phyloP scores from a whole-genome alignment of 2,329 filamentous ascomycete species.

The Ophiostoma perfectum region DNA sequence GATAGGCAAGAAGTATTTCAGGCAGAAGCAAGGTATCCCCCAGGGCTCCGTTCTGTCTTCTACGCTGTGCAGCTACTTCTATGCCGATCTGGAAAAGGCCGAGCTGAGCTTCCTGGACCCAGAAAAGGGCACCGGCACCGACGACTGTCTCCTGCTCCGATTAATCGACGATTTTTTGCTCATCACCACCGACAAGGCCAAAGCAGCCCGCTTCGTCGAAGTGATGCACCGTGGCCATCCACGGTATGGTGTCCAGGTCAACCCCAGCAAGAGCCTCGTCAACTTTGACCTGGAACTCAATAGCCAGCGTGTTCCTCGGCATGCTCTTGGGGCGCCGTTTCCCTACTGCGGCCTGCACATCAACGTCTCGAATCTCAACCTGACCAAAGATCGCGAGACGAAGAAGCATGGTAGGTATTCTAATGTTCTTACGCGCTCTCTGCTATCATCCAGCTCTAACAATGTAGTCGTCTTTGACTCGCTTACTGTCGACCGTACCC shows the following conservation, averaged over 20 bases:
- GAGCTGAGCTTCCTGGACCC: conserved; percentile 61
- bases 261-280: conserved; percentile 69
- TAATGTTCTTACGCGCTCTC: neutral
- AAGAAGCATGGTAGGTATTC: conserved; percentile 32
- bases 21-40: conserved; percentile 83
- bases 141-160: conserved; percentile 64
- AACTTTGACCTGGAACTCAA: conserved; percentile 69
- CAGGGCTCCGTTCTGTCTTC: conserved; percentile 88
- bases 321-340: conserved; percentile 49
- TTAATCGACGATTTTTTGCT: conserved; percentile 92
- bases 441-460: neutral
- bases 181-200: conserved; percentile 62
- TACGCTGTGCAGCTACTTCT: conserved; percentile 91
- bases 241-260: conserved; percentile 75
- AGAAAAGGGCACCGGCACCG: neutral
- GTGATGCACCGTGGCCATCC: conserved; percentile 75
- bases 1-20: conserved; percentile 81
- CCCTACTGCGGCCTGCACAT: conserved; percentile 85
- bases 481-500: conserved; percentile 72
- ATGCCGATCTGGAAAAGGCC: conserved; percentile 73
- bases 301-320: conserved; percentile 46
- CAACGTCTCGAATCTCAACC: conserved; percentile 66
- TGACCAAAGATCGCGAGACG: conserved; percentile 61
- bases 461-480: conserved; percentile 56
- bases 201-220: conserved; percentile 68